These are phyloP conservation scores for Pochonia chlamydosporia DNA, from an alignment of 2,329 filamentous ascomycete genomes.

Conservation along the genomic window DNA sequence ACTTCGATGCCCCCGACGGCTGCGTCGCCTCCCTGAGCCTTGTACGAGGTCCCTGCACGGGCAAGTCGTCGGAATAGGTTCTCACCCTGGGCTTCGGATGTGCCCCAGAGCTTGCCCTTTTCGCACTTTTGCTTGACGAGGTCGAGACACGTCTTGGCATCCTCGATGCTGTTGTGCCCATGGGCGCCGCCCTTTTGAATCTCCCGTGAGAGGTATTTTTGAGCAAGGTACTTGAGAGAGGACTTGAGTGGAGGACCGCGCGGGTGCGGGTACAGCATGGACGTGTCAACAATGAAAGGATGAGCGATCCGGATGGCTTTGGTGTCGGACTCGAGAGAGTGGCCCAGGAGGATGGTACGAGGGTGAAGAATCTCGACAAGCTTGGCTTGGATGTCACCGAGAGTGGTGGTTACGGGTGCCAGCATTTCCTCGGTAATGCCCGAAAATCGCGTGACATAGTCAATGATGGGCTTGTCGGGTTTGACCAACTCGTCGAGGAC, in stretches of 20 bases:
- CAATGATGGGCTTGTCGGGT: constrained; percentile 77
- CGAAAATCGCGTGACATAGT: constrained; percentile 89
- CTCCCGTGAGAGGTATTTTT: constrained; percentile 79
- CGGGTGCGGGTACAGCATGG: constrained; percentile 83
- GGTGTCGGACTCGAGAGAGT: constrained; percentile 78
- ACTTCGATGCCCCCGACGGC: constrained; percentile 50
- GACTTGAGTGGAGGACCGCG: constrained; percentile 86
- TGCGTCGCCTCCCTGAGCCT: constrained; percentile 51
- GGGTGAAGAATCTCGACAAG: constrained; percentile 68
- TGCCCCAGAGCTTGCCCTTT: constrained; percentile 81
- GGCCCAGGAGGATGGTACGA: constrained; percentile 69
- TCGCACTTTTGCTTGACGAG: constrained; percentile 95
- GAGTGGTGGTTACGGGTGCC: constrained; percentile 73
- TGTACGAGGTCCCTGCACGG: constrained; percentile 56
- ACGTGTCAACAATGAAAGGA: constrained; percentile 89
- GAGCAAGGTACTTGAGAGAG: constrained; percentile 80
- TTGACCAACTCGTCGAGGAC: constrained; percentile 90
- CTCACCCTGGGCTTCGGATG: constrained; percentile 71
- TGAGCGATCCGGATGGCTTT: constrained; percentile 81
- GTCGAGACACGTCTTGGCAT: constrained; percentile 85
- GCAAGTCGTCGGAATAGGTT: constrained; percentile 82
- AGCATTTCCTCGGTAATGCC: constrained; percentile 89
- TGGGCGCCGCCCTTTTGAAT: constrained; percentile 73
- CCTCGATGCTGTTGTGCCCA: constrained; percentile 90
- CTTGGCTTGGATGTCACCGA: constrained; percentile 74